These are phyloP conservation scores for Coffea humblotiana DNA, from an alignment of 305 asterid species.

Conservation along the genomic window DNA sequence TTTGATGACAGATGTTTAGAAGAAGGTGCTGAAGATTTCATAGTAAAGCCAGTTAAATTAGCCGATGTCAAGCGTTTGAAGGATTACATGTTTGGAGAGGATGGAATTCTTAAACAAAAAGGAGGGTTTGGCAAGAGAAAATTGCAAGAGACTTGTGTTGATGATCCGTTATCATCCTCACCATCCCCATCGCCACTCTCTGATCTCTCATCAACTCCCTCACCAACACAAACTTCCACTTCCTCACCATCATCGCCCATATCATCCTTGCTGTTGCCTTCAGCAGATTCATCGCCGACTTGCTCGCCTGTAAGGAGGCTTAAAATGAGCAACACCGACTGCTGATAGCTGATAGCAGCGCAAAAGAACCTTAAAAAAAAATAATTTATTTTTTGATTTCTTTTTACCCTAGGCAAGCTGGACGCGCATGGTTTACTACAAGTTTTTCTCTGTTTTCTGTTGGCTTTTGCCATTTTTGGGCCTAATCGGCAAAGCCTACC, in stretches of 20 bases:
- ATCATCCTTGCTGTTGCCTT: slow-evolving; percentile 36
- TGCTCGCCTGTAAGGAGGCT: slow-evolving; percentile 44
- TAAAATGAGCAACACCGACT: slow-evolving; percentile 22
- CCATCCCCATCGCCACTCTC: slow-evolving; percentile 24
- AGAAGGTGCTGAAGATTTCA: slow-evolving; percentile 94
- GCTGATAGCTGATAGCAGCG: not conserved
- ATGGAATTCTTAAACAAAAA: slow-evolving; percentile 31
- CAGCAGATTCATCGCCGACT: slow-evolving; percentile 27
- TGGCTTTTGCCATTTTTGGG: slow-evolving; percentile 39
- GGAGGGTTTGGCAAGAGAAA: slow-evolving; percentile 56
- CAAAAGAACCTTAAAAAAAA: no score
- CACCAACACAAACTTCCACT: slow-evolving; percentile 33
- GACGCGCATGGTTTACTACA: slow-evolving; percentile 23
- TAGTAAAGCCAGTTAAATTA: slow-evolving; percentile 81
- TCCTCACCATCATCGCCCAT: slow-evolving; percentile 55
- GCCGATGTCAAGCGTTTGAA: slow-evolving; percentile 76
- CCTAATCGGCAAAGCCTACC: slow-evolving; percentile 19
- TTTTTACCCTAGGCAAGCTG: slow-evolving; percentile 32
- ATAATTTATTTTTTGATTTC: not conserved
- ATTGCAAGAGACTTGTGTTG: slow-evolving; percentile 39
- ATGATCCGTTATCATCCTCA: slow-evolving; percentile 23
- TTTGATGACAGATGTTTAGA: slow-evolving; percentile 67
- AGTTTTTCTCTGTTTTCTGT: slow-evolving; percentile 22
- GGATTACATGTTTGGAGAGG: slow-evolving; percentile 72
- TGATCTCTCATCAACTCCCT: slow-evolving; percentile 40